These are phyloP conservation scores for Calonectria henricotiae DNA, from an alignment of 2,329 filamentous ascomycete genomes.

Conservation along the genomic window DNA sequence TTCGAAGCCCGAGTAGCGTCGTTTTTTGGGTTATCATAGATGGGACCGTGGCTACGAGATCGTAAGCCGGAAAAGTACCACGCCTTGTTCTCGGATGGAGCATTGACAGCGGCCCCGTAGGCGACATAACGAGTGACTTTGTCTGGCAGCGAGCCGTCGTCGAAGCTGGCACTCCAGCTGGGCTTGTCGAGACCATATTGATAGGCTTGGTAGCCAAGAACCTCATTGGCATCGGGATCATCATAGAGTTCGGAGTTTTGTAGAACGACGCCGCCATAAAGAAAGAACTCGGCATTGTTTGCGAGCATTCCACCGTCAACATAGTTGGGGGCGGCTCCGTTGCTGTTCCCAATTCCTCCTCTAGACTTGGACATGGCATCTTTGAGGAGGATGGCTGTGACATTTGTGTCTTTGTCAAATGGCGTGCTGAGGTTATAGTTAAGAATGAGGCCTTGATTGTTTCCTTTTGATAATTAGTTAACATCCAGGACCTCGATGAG, in stretches of 20 bases:
- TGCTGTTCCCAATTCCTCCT: slow-evolving; percentile 66
- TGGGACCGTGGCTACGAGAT: slow-evolving; percentile 66
- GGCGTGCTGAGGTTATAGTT: slow-evolving; percentile 73
- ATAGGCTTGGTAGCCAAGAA: slow-evolving; percentile 69
- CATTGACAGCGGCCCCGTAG: slow-evolving; percentile 75
- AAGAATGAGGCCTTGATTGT: slow-evolving; percentile 69
- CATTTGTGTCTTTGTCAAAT: slow-evolving; percentile 69
- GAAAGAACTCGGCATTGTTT: slow-evolving; percentile 75
- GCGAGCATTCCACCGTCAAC: slow-evolving; percentile 76
- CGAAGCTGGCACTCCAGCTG: slow-evolving; percentile 64
- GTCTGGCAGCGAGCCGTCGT: slow-evolving; percentile 59
- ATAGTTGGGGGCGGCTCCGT: slow-evolving; percentile 71
- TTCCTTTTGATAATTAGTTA: slow-evolving; percentile 60
- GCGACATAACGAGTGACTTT: slow-evolving; percentile 75
- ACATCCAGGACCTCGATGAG: background rate
- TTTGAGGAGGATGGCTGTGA: slow-evolving; percentile 67
- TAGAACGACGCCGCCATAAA: slow-evolving; percentile 74
- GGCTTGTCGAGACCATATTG: slow-evolving; percentile 66
- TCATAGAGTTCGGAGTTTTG: slow-evolving; percentile 56
- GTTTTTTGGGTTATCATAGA: slow-evolving; percentile 61
- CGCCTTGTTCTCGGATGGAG: slow-evolving; percentile 79
- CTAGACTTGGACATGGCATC: slow-evolving; percentile 64
- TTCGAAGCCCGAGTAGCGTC: slow-evolving; percentile 60
- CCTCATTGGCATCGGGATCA: slow-evolving; percentile 61
- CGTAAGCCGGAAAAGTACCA: slow-evolving; percentile 81